phyloP scores from a whole-genome alignment of 257 asterid genomes.

The Mentha longifolia region DNA sequence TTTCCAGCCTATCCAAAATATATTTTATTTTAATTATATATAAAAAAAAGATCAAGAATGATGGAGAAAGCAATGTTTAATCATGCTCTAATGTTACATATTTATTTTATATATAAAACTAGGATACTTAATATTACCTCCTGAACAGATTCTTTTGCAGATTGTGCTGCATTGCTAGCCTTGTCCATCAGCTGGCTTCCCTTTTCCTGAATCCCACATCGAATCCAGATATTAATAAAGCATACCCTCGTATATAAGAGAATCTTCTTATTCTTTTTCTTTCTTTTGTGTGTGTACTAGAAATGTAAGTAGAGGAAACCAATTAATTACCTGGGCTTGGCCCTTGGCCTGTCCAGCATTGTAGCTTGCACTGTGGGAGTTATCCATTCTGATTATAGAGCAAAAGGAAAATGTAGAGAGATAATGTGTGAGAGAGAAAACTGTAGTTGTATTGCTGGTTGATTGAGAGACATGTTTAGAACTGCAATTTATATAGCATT shows the following conservation, averaged over 20 bases:
- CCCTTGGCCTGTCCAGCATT: slow-evolving; percentile 70
- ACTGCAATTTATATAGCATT: slow-evolving; percentile 26
- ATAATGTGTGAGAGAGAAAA: background rate
- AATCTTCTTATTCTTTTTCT: too few species aligned
- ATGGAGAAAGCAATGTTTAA: too few species aligned
- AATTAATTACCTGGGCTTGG: slow-evolving; percentile 49
- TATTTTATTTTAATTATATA: background rate
- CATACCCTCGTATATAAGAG: too few species aligned
- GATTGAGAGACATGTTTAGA: background rate
- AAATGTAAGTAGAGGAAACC: background rate
- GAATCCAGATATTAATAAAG: background rate
- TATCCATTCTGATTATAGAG: slow-evolving; percentile 40
- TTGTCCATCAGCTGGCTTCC: slow-evolving; percentile 58
- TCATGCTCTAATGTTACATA: too few species aligned
- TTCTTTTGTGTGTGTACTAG: too few species aligned
- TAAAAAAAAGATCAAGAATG: too few species aligned
- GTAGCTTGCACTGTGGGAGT: slow-evolving; percentile 53
- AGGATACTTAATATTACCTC: slow-evolving; percentile 28
- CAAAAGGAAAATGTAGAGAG: background rate
- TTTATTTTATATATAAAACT: too few species aligned
- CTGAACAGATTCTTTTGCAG: slow-evolving; percentile 57
- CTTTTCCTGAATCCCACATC: slow-evolving; percentile 49
- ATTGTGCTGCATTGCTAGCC: slow-evolving; percentile 59
- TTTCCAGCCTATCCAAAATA: slow-evolving; percentile 44
- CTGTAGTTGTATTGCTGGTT: background rate